A percentile compares a stretch with the other conserved stretches of the same genome.
These are phyloP conservation scores for Amanita thiersii DNA, from an alignment of 768 basidiomycete genomes.

Conservation along the genomic window DNA sequence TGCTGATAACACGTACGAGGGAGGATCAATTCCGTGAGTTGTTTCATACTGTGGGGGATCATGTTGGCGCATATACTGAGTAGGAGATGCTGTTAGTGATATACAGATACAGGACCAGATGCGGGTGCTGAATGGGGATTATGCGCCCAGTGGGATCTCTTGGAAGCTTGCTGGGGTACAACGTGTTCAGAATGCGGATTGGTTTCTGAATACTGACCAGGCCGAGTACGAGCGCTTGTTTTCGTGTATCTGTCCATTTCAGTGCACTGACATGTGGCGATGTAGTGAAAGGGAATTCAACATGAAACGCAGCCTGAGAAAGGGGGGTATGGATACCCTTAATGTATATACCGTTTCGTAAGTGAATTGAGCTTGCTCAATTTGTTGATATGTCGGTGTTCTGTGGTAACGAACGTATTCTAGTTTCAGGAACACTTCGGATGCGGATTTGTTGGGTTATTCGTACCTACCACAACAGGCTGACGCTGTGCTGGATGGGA, in stretches of 20 bases:
- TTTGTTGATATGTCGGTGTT: too few species aligned
- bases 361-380: background rate
- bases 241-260: background rate
- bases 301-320: background rate
- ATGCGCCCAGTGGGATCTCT: background rate
- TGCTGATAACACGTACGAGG: slow-evolving; percentile 19
- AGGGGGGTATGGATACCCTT: background rate
- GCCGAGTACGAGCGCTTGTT: slow-evolving; percentile 2
- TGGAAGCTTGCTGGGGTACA: background rate
- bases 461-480: slow-evolving; percentile 18
- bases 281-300: background rate
- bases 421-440: slow-evolving; percentile 13
- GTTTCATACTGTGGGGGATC: background rate
- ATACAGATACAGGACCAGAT: slow-evolving; percentile 10
- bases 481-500: slow-evolving; percentile 18
- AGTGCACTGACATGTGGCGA: background rate
- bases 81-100: background rate
- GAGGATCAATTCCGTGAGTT: slow-evolving; percentile 25
- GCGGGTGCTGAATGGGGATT: slow-evolving; percentile 3
- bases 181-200: background rate
- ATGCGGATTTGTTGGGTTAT: slow-evolving; percentile 17
- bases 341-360: slow-evolving; percentile 7
- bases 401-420: background rate
- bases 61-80: background rate
- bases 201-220: background rate